Base-by-base conservation (phyloP, 2,329 filamentous ascomycete genomes). In the Colletotrichum tofieldiae region DNA sequence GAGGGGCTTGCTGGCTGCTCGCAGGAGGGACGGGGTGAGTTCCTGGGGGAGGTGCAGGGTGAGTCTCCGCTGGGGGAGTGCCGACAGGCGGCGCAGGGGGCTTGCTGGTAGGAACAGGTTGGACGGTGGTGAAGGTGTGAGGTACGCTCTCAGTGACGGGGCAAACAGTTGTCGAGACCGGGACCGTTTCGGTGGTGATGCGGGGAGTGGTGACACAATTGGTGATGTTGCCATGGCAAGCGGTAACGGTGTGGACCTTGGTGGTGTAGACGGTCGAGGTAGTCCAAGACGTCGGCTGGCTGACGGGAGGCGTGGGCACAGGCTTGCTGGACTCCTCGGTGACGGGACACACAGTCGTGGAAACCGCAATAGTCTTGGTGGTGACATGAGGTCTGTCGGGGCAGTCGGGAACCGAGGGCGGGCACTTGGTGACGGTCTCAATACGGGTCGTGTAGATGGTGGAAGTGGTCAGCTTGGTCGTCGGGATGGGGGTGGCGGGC, bases 101-200 rank as follows among this genome's bases (percentile, higher is more conserved):
- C 9, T 39, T 45, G 62, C 35, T 67, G 49, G 32, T 56, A 23
- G 62, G 63, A 20, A 26, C 47, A 7, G 64, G 64, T 20, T 16
- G 60, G 29, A 67, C 29, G 9, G 64, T 73, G n/a, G 43, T 61
- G 52, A 62, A 47, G 16, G 67, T 73, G 14, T 63, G 63, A 29
- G 71, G 66, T 20, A 65, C 58, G 29, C 26, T 49, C 62, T 63
- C 62, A 16, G 66, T 72, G 29, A 73, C 60, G 26, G 68, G 72
- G 83, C 83, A 82, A 78, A 84, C 71, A 65, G 82, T 84, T 80
- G 82, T 84, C 71, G 82, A 82, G 77, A 82, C 75, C 65, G 65
- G 47, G 66, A 82, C 65, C 72, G 81, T 81, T 79, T 82, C 78
- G 65, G 83, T 84, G 71, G 80, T 83, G 78, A 79, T 80, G 76